phyloP scores from a whole-genome alignment of 2,329 filamentous ascomycete genomes.

The Sarocladium strictum region DNA sequence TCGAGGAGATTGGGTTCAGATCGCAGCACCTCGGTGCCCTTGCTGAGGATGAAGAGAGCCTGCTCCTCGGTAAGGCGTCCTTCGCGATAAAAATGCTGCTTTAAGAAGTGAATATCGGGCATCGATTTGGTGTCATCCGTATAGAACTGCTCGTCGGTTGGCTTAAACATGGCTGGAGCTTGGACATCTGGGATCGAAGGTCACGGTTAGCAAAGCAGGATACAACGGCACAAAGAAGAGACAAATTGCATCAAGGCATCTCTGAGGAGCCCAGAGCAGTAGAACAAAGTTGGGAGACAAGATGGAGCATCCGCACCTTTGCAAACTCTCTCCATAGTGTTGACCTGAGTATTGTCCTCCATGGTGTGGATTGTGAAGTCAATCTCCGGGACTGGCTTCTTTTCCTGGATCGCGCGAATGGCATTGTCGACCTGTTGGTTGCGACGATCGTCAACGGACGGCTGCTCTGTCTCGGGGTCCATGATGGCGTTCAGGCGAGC shows the following conservation, averaged over 20 bases:
- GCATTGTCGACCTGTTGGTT: slow-evolving; percentile 77
- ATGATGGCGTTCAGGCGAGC: slow-evolving; percentile 27
- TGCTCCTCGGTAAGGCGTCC: slow-evolving; percentile 95
- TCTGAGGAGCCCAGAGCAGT: too few relatives aligned
- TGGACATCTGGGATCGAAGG: slow-evolving; percentile 70
- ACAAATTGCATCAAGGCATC: neutral
- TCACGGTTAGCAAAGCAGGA: neutral
- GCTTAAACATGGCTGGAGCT: slow-evolving; percentile 88
- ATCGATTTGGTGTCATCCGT: slow-evolving; percentile 79
- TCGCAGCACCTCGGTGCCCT: slow-evolving; percentile 80
- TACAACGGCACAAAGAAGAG: neutral
- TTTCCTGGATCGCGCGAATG: slow-evolving; percentile 85
- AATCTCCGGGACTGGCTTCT: slow-evolving; percentile 94
- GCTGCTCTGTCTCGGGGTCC: slow-evolving; percentile 41
- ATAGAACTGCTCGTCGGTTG: slow-evolving; percentile 91
- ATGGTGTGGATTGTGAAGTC: slow-evolving; percentile 98
- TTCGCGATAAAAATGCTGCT: slow-evolving; percentile 98
- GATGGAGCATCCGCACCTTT: slow-evolving; percentile 67
- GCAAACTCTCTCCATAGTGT: slow-evolving; percentile 90
- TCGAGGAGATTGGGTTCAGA: slow-evolving; percentile 92
- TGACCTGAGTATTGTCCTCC: slow-evolving; percentile 95
- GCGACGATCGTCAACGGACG: slow-evolving; percentile 38
- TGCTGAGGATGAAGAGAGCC: slow-evolving; percentile 88
- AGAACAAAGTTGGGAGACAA: neutral
- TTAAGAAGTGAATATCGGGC: slow-evolving; percentile 89